Base-by-base conservation (phyloP, 164 flowering plant genomes). In the Aristolochia fimbriata region DNA sequence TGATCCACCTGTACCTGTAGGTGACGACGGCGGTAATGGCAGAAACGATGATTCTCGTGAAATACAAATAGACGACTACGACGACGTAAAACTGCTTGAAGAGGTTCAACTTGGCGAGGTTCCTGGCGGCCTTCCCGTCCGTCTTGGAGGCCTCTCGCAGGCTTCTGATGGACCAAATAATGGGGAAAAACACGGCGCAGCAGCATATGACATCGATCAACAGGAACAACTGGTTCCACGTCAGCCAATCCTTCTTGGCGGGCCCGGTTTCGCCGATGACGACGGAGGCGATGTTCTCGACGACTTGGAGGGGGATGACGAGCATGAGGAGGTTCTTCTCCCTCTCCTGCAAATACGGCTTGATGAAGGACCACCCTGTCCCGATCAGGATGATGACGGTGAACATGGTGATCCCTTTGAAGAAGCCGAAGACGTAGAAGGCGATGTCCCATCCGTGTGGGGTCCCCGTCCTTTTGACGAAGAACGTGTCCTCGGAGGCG, bases 331-430 rank as follows among this genome's bases (percentile, higher is more conserved):
- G 70, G 2, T 74, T 68, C 66, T 72, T 79, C 55, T 76, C 80
- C 9, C 73, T 22, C 12, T 76, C 82, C 45, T 79, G 82, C 25
- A 76, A 55, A 46, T 65, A 68, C 0, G 80, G 82, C 52, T 79
- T 79, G 63, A 79, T 41, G 64, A 79, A 68, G 2, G 80, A 78
- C 82, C 80, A 78, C 1, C 82, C 80, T 0, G 80, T 78, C 0
- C 80, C 80, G 7, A 79, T 79, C 6, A 79, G 73, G 53, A 74
- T 27, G 9, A 79, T 76, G 17, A 79, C 78, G 11, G 74, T 74
- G 65, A 79, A 79, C 50, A 79, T 55, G 68, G 68, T 62, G 24
- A 74, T 47, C 9, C 76, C 82, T 57, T 74, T 76, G 22, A 74
- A 68, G 68, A 76, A 74, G 13, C 78, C 70, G 3, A 79, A 76